Base-by-base conservation (phyloP, 2,329 filamentous ascomycete species). In the Hypocreales sp. region DNA sequence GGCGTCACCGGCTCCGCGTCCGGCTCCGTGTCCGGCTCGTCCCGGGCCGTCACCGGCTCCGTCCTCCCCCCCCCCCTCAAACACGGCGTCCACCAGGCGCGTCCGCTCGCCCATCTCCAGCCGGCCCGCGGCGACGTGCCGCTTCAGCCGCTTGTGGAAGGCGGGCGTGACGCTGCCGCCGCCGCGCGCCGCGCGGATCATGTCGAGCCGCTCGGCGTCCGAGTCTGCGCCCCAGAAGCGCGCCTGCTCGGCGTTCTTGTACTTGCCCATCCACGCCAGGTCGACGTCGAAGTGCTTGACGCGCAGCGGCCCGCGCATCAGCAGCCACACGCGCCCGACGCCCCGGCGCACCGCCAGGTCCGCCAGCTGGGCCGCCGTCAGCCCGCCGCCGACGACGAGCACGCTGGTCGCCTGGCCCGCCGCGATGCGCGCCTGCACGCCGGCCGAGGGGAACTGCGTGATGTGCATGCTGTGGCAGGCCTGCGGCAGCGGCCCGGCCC, bases 261-360 rank as follows among this genome's bases (percentile, higher is more conserved):
- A 87, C 45, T 87, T 87, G 8, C 76, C 78, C 48, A 87, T 78
- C 81, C 81, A 90, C 25, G 68, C 64, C 2, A 87, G 60, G 31
- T 74, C 69, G 15, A 87, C 64, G 39, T 87, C 81, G 37, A 87
- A 87, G 32, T 77, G 73, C 49, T 87, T 87, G 26, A 82, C 63
- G 38, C 58, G 55, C 9, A 64, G 40, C 0, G 56, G 51, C 0
- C 65, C 60, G 1, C 81, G 64, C 65, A 84, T 73, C 15, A 87
- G 43, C 27, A 79, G 67, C 58, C 66, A 79, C 0, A 86, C 72
- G 35, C 72, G 77, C 1, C 56, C 62, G 1, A 81, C 72, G 0
- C 78, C 76, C 15, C 61, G 60, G 7, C 66, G 62, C 31, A 84
- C 53, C 1, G 70, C 70, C 25, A 78, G 58, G 41, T 83, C 76